Conservation (phyloP, 1,284 basidiomycete genomes). For the Vanrija sp. region DNA sequence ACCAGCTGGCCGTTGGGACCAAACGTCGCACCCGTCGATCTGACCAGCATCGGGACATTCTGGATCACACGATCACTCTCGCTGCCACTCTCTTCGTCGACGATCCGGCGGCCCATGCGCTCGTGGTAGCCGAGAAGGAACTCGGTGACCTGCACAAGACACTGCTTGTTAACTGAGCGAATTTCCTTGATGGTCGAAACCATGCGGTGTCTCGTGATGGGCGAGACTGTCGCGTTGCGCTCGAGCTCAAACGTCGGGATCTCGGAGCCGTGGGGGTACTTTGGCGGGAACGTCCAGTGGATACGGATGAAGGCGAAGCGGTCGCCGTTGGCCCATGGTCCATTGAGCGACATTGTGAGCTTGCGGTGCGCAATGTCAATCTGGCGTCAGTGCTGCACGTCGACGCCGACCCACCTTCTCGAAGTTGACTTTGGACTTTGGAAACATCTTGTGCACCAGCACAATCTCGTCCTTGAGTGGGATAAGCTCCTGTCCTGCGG, state of each 20-base stretch:
- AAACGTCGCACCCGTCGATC: constrained; percentile 56
- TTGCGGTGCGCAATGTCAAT: constrained; percentile 73
- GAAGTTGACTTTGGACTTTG: constrained; percentile 67
- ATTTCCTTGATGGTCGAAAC: constrained; percentile 69
- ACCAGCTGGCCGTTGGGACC: constrained; percentile 81
- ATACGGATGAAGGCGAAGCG: constrained; percentile 61
- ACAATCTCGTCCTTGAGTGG: constrained; percentile 81
- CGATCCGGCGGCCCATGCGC: constrained; percentile 30
- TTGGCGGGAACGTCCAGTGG: constrained; percentile 82
- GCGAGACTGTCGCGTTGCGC: constrained; percentile 70
- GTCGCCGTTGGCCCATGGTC: constrained; percentile 80
- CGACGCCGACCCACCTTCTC: constrained; percentile 63
- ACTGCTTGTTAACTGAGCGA: constrained; percentile 65
- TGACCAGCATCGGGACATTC: constrained; percentile 40
- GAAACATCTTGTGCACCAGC: constrained; percentile 66
- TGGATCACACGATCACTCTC: constrained; percentile 39
- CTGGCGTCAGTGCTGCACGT: constrained; percentile 49
- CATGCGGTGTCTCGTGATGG: constrained; percentile 69
- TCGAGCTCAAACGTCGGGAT: constrained; percentile 77
- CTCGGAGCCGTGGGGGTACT: constrained; percentile 68
- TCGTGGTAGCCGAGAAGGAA: constrained; percentile 64
- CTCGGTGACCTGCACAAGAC: constrained; percentile 72
- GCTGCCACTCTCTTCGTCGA: constrained; percentile 39
- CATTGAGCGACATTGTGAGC: constrained; percentile 80
- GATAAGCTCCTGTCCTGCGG: constrained; percentile 46